These are phyloP conservation scores for Torulaspora indica DNA, from an alignment of 805 yeast species.

Conservation along the genomic window DNA sequence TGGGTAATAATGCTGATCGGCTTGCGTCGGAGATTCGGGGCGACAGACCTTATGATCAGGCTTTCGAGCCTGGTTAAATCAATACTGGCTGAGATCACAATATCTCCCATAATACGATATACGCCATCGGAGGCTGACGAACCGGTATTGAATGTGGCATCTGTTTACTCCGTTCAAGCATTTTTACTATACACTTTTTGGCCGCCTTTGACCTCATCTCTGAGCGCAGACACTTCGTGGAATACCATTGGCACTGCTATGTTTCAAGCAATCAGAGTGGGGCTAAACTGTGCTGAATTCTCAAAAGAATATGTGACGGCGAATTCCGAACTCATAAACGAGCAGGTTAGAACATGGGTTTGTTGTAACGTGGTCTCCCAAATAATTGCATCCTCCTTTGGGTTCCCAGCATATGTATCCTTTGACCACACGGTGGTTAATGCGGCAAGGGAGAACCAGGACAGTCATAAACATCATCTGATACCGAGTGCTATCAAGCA, in stretches of 20 bases:
- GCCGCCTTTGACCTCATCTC: constrained; percentile 94
- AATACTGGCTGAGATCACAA: constrained; percentile 79
- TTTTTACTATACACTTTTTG: constrained; percentile 81
- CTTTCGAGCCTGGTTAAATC: constrained; percentile 69
- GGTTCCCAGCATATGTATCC: constrained; percentile 88
- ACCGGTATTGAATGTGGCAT: constrained; percentile 79
- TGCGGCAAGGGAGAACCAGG: constrained; percentile 37
- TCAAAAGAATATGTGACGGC: constrained; percentile 50
- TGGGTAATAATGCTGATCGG: constrained; percentile 92
- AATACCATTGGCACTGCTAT: constrained; percentile 89
- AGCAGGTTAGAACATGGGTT: constrained; percentile 90
- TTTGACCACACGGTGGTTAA: constrained; percentile 67
- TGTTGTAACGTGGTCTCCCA: constrained; percentile 88
- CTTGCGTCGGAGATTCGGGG: constrained; percentile 52
- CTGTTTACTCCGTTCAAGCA: constrained; percentile 93
- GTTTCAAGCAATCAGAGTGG: constrained; percentile 88
- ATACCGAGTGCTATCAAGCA: constrained; percentile 61
- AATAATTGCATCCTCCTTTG: constrained; percentile 84
- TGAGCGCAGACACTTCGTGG: constrained; percentile 95
- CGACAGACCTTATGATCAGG: constrained; percentile 47
- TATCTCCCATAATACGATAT: constrained; percentile 83
- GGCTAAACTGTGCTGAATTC: constrained; percentile 76
- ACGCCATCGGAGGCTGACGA: constrained; percentile 74
- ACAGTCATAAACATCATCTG: constrained; percentile 26
- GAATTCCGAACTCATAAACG: constrained; percentile 47